These are phyloP conservation scores for Phialophora macrospora DNA, from an alignment of 2,329 filamentous ascomycete genomes.

Conservation along the genomic window DNA sequence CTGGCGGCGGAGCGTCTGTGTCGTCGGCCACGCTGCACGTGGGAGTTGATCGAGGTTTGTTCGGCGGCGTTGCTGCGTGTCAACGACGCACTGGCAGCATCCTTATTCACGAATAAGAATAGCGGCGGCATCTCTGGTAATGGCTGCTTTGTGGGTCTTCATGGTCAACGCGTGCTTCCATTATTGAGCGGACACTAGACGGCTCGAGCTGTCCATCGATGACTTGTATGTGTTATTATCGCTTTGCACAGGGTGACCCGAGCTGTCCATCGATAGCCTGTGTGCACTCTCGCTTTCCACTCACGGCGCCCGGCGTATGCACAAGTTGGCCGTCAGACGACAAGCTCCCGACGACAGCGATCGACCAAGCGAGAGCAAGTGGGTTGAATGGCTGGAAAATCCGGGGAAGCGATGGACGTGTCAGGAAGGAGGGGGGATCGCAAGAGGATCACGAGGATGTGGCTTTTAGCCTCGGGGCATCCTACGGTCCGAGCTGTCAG, in stretches of 20 bases:
- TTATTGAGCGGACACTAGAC: conserved; percentile 1
- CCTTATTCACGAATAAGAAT: conserved; percentile 38
- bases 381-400: conserved; percentile 13
- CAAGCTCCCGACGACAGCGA: conserved; percentile 4
- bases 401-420: conserved; percentile 14
- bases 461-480: conserved; percentile 25
- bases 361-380: conserved; percentile 5
- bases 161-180: conserved; percentile 22
- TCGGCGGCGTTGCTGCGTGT: conserved; percentile 34
- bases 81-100: conserved; percentile 31
- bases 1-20: conserved; percentile 28
- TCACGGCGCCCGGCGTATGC: background rate
- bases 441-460: conserved; percentile 20
- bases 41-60: conserved; percentile 36
- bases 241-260: background rate
- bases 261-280: background rate
- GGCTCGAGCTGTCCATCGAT: background rate
- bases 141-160: conserved; percentile 23
- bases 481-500: background rate
- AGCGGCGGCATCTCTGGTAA: conserved; percentile 27
- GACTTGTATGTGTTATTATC: background rate
- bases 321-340: background rate
- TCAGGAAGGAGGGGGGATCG: conserved; percentile 16
- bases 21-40: conserved; percentile 35
- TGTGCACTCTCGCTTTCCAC: background rate